Base-by-base conservation (phyloP, 2,329 filamentous ascomycete genomes). In the Fusarium abutilonis region DNA sequence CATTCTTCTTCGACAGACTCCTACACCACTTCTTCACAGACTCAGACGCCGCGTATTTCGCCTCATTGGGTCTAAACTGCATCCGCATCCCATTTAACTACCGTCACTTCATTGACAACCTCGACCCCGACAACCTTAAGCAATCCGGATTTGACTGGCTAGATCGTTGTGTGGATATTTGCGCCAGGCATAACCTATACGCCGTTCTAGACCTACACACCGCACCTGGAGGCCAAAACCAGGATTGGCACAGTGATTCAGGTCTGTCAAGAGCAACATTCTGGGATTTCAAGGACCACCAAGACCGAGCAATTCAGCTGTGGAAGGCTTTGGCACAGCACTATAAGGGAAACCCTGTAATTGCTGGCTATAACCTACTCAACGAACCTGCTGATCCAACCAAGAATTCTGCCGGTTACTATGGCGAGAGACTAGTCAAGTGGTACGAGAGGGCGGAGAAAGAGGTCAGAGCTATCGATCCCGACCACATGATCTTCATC, bases 61-160 rank as follows among this genome's bases (percentile, higher is more conserved):
- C 83, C 1, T 81, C 76, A 0, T 68, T 85, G 3, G 83, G 82
- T 0, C 72, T 87, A 17, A 87, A 87, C 69, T 87, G 83, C 67
- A 75, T 87, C 3, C 79, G 85, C 0, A 73, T 88, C 3, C 84
- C 85, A 0, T 86, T 88, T 73, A 88, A 87, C 68, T 86, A 87
- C 65, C 80, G 81, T 1, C 82, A 85, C 63, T 83, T 84, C 32
- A 80, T 83, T 55, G 80, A 85, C 56, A 80, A 83, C 51, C 76
- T 80, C 73, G 79, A 83, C 55, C 82, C 82, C 0, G 68, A 76
- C 7, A 77, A 80, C 1, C 68, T 83, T 9, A 83, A 82, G 62
- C 67, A 76, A 13, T 73, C 74, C 9, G 82, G 82, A 0, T 83
- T 84, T 62, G 78, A 80, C 56, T 77, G 78, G 42, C 66, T 84